phyloP scores from a whole-genome alignment of 768 basidiomycete genomes.

The Lyophyllum atratum region DNA sequence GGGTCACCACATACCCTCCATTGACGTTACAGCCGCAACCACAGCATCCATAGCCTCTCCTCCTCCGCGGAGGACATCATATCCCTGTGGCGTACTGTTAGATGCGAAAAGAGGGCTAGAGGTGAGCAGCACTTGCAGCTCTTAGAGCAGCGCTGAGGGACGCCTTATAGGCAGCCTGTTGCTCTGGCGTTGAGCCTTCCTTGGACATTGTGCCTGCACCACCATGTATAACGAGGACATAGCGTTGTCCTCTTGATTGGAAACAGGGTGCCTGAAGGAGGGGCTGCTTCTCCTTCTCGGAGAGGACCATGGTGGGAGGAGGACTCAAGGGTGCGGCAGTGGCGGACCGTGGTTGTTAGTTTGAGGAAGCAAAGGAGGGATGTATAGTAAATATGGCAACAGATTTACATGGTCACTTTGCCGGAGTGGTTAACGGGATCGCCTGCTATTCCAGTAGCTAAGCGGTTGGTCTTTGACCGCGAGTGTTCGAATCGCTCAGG shows the following conservation, averaged over 20 bases:
- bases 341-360: not conserved
- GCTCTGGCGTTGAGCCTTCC: constrained; percentile 57
- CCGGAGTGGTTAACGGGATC: constrained; percentile 94
- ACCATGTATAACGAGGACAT: constrained; percentile 73
- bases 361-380: not conserved
- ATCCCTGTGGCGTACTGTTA: constrained; percentile 39
- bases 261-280: constrained; percentile 9
- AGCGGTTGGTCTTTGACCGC: constrained; percentile 55
- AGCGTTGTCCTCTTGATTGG: constrained; percentile 9
- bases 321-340: too few species aligned
- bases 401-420: constrained; percentile 64
- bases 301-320: not conserved
- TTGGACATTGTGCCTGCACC: constrained; percentile 75
- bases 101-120: not conserved
- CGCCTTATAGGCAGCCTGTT: constrained; percentile 57
- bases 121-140: constrained; percentile 35
- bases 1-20: constrained; percentile 59
- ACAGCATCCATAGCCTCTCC: constrained; percentile 86
- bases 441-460: constrained; percentile 63
- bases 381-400: not conserved
- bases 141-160: constrained; percentile 55
- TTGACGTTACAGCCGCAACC: constrained; percentile 66
- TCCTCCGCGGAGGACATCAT: constrained; percentile 60
- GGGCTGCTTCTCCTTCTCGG: constrained; percentile 20
- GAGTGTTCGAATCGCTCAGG: constrained; percentile 58